A percentile compares a stretch with the other conserved stretches of the same genome.
These are phyloP conservation scores for Aspergillus neoniger DNA, from an alignment of 2,329 filamentous ascomycete species.

Conservation along the genomic window DNA sequence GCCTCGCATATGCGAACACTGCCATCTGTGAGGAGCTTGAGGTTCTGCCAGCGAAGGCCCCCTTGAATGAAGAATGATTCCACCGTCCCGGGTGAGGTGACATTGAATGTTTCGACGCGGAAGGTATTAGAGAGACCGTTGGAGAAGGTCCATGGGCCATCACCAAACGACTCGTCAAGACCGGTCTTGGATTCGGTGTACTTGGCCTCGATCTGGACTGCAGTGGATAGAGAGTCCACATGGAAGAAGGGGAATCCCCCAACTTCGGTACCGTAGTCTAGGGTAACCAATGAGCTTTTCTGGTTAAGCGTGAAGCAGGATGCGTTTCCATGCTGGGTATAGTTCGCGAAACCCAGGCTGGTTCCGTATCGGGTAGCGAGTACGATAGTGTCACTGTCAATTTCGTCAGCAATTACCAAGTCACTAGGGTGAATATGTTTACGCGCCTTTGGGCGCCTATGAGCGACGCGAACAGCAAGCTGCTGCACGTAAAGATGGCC, in stretches of 20 bases:
- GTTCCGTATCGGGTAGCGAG: background rate
- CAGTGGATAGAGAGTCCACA: conserved; percentile 10
- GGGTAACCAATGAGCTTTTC: conserved; percentile 7
- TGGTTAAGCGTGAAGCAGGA: conserved; percentile 12
- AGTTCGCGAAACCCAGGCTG: background rate
- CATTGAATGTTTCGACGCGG: conserved; percentile 22
- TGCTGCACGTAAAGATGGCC: background rate
- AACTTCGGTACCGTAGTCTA: conserved; percentile 22
- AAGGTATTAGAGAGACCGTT: conserved; percentile 19
- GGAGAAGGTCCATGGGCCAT: conserved; percentile 21
- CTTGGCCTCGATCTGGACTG: conserved; percentile 21
- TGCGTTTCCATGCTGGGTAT: background rate
- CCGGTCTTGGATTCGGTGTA: conserved; percentile 20
- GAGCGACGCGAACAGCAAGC: background rate
- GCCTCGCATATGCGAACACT: conserved; percentile 4
- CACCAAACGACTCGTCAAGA: conserved; percentile 14
- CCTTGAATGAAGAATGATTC: conserved; percentile 21
- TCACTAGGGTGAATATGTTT: background rate
- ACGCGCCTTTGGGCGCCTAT: background rate
- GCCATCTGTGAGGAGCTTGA: conserved; percentile 1
- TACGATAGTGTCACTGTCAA: background rate
- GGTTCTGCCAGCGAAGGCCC: conserved; percentile 20
- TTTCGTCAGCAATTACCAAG: background rate
- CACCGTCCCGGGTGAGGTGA: conserved; percentile 13
- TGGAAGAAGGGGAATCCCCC: conserved; percentile 20